Conservation (phyloP, 768 basidiomycete species). For the Suillus paluster region DNA sequence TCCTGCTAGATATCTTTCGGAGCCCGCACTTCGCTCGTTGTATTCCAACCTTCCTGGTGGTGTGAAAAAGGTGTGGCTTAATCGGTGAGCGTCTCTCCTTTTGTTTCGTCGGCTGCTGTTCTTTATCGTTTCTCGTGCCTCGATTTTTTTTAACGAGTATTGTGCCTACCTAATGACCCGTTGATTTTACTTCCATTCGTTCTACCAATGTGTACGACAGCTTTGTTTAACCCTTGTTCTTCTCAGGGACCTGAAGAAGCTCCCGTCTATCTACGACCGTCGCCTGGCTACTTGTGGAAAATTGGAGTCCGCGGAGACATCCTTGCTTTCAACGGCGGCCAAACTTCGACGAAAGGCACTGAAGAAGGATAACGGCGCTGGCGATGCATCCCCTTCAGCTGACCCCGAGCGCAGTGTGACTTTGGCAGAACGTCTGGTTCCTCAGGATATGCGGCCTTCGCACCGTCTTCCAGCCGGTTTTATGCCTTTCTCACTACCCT, state of each 20-base stretch:
- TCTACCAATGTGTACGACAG: neutral
- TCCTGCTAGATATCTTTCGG: constrained; percentile 76
- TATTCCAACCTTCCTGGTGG: constrained; percentile 91
- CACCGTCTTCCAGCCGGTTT: constrained; percentile 67
- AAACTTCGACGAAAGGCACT: constrained; percentile 66
- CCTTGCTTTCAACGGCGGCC: constrained; percentile 72
- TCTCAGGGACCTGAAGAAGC: constrained; percentile 76
- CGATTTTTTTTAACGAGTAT: neutral
- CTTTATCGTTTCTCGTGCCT: neutral
- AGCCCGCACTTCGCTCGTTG: constrained; percentile 63
- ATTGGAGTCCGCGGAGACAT: constrained; percentile 87
- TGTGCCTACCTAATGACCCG: neutral
- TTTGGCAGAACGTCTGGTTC: constrained; percentile 61
- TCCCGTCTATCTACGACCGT: constrained; percentile 82
- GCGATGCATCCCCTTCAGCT: constrained; percentile 29
- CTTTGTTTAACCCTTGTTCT: neutral
- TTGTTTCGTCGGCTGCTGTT: neutral
- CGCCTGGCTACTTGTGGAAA: constrained; percentile 73
- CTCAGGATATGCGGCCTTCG: constrained; percentile 73
- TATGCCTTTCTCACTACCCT: constrained; percentile 58
- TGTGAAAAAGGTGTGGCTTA: constrained; percentile 90
- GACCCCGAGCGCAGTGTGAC: constrained; percentile 35
- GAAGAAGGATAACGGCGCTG: constrained; percentile 45
- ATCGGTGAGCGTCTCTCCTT: constrained; percentile 53
- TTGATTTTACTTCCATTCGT: neutral